Evolutionary conservation across 2,329 filamentous ascomycete species (phyloP).

Genomic region (Ophiostoma sp.): DNA sequence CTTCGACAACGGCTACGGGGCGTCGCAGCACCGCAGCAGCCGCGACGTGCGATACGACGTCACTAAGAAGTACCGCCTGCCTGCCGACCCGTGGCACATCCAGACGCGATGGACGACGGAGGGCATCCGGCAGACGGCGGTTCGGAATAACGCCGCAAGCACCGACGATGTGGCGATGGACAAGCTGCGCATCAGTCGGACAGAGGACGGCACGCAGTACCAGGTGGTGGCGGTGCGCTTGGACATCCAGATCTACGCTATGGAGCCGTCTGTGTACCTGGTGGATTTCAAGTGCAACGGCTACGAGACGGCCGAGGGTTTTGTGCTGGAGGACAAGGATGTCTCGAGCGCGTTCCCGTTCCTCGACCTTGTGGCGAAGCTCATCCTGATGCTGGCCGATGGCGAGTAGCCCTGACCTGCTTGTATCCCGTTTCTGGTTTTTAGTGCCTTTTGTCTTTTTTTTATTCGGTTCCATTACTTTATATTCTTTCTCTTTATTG

Average conservation of each 20-base stretch:
- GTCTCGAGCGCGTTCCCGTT: slow-evolving; percentile 94
- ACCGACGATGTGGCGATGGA: slow-evolving; percentile 36
- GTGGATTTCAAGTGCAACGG: slow-evolving; percentile 99
- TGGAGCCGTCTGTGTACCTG: slow-evolving; percentile 87
- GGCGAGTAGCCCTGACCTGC: slow-evolving; percentile 48
- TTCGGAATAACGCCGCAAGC: slow-evolving; percentile 33
- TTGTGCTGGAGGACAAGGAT: slow-evolving; percentile 82
- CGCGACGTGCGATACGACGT: slow-evolving; percentile 44
- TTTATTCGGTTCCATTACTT: background rate
- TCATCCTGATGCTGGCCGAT: slow-evolving; percentile 90
- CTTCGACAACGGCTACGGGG: slow-evolving; percentile 35
- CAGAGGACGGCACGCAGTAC: slow-evolving; percentile 43
- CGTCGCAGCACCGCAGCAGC: slow-evolving; percentile 34
- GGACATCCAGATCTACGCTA: slow-evolving; percentile 92
- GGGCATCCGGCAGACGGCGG: slow-evolving; percentile 39
- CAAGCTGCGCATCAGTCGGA: slow-evolving; percentile 40
- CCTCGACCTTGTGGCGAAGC: slow-evolving; percentile 81
- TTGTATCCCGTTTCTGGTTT: background rate
- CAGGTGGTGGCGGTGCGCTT: slow-evolving; percentile 87
- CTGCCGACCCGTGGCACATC: slow-evolving; percentile 92
- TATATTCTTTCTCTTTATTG: background rate
- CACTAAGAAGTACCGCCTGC: slow-evolving; percentile 68
- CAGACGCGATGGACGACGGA: slow-evolving; percentile 82
- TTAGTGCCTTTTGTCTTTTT: background rate
- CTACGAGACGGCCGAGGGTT: slow-evolving; percentile 75